A percentile compares a stretch with the other conserved stretches of the same genome.
Conservation (phyloP, 345 rosid species). For the Salix koriyanagi region DNA sequence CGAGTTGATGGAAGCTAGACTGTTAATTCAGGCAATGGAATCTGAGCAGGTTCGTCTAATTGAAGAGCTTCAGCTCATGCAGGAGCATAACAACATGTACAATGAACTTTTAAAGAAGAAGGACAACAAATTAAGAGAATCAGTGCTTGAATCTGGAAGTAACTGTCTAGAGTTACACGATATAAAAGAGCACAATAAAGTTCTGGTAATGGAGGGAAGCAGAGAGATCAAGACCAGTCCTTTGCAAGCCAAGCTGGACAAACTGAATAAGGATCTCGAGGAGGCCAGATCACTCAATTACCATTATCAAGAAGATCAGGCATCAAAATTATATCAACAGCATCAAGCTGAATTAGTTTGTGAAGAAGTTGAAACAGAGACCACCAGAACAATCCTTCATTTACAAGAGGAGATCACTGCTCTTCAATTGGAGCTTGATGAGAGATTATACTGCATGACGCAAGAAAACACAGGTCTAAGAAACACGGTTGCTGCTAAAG, state of each 20-base stretch:
- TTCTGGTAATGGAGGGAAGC: conserved; percentile 16
- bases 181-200: conserved; percentile 21
- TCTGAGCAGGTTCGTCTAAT: conserved; percentile 35
- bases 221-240: conserved; percentile 31
- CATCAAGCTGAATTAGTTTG: conserved; percentile 57
- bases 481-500: conserved; percentile 49
- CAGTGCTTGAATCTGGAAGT: conserved; percentile 24
- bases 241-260: conserved; percentile 49
- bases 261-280: conserved; percentile 54
- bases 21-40: conserved; percentile 36
- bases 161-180: conserved; percentile 21
- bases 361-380: conserved; percentile 81
- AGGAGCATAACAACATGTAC: conserved; percentile 42
- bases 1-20: conserved; percentile 40
- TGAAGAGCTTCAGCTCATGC: conserved; percentile 40
- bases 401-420: conserved; percentile 70
- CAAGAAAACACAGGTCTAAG: conserved; percentile 53
- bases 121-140: conserved; percentile 33
- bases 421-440: conserved; percentile 58
- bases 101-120: conserved; percentile 35
- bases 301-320: conserved; percentile 52
- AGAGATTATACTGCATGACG: conserved; percentile 41
- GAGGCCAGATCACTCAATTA: conserved; percentile 48
- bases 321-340: conserved; percentile 51
- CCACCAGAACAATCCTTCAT: conserved; percentile 69